A percentile compares a stretch with the other conserved stretches of the same genome.
Evolutionary conservation across 345 rosid genomes (phyloP).

Genomic region (Arabis alpina): DNA sequence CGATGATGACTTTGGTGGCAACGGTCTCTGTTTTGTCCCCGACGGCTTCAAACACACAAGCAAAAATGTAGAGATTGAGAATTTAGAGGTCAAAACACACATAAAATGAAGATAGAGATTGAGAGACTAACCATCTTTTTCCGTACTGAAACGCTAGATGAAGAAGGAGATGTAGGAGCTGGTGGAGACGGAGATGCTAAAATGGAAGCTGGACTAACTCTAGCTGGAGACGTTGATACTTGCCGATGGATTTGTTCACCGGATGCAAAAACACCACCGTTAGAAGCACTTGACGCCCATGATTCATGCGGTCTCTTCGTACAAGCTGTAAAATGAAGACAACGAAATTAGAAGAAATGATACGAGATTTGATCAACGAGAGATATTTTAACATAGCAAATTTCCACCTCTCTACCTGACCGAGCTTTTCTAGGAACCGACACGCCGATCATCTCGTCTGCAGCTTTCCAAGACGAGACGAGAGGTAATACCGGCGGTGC

Average conservation of each 20-base stretch:
- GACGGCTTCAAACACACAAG: constrained; percentile 58
- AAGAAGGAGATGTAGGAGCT: constrained; percentile 80
- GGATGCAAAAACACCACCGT: constrained; percentile 48
- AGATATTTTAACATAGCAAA: constrained; percentile 22
- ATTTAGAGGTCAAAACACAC: constrained; percentile 16
- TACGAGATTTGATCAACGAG: constrained; percentile 26
- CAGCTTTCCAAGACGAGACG: constrained; percentile 64
- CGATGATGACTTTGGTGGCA: constrained; percentile 68
- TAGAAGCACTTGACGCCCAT: constrained; percentile 66
- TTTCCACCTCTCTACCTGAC: constrained; percentile 98
- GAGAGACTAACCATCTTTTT: constrained; percentile 76
- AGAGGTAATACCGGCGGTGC: constrained; percentile 43
- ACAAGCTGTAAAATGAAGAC: constrained; percentile 53
- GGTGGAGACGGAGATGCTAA: constrained; percentile 70
- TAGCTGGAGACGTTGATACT: constrained; percentile 82
- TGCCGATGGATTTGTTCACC: constrained; percentile 77
- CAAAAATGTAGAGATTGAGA: not conserved
- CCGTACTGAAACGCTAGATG: constrained; percentile 76
- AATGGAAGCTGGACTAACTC: constrained; percentile 55
- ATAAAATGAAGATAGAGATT: not conserved
- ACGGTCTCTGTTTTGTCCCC: constrained; percentile 76
- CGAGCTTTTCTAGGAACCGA: constrained; percentile 99
- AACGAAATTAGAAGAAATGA: constrained; percentile 23
- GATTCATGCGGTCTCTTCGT: constrained; percentile 93
- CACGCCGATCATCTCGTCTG: constrained; percentile 96